Evolutionary conservation across 345 rosid genomes (phyloP).

Genomic region (Aethionema arabicum): DNA sequence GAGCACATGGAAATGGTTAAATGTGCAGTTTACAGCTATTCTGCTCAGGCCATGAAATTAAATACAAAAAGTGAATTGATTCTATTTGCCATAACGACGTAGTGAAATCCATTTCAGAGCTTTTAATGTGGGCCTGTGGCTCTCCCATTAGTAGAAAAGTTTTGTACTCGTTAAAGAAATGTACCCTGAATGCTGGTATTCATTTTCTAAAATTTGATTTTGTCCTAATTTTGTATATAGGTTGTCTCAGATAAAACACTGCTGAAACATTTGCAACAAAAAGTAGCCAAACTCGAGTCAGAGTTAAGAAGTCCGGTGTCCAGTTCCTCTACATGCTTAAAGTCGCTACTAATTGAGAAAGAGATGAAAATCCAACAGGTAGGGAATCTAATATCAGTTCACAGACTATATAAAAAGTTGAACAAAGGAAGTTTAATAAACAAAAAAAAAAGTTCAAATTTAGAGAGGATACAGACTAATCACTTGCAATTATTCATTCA

Average conservation of each 20-base stretch:
- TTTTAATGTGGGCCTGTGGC: neutral
- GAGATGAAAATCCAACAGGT: constrained; percentile 79
- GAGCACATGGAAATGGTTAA: constrained; percentile 3
- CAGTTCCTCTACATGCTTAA: constrained; percentile 58
- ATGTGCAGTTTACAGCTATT: neutral
- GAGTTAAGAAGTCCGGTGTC: constrained; percentile 77
- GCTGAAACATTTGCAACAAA: constrained; percentile 80
- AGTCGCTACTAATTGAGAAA: constrained; percentile 60
- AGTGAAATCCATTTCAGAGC: neutral
- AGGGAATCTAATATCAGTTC: constrained; percentile 21
- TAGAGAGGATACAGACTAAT: neutral
- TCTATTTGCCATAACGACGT: constrained; percentile 5
- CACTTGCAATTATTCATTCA: neutral
- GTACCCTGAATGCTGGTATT: too few relatives aligned
- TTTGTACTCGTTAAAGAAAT: too few relatives aligned
- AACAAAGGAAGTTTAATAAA: constrained; percentile 1
- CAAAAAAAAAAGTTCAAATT: neutral
- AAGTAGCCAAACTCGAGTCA: constrained; percentile 95
- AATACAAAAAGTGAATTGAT: neutral
- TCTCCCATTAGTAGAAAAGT: too few relatives aligned
- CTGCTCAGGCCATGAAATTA: constrained; percentile 7
- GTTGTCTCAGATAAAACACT: constrained; percentile 69
- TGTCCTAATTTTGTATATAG: constrained; percentile 41
- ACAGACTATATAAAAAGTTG: neutral
- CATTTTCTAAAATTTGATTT: too few relatives aligned